Evolutionary conservation across 495 filamentous ascomycete species (phyloP), one percentile per base, ranked within the genome.

Genomic region (Sporormia fimetaria): DNA sequence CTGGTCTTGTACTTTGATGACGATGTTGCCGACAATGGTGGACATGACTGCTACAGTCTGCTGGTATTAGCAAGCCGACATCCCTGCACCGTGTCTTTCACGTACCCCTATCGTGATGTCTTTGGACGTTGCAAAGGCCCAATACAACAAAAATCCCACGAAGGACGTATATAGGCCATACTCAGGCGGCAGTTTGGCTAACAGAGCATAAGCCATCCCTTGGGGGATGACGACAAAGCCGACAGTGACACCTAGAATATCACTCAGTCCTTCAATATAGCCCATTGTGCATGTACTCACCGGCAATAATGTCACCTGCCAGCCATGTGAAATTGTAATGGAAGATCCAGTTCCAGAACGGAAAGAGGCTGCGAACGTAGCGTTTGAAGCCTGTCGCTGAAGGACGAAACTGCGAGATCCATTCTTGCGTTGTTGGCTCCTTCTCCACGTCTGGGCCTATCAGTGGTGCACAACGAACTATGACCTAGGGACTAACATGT

Each of bases 71-170:
- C n/a, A n/a, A n/a, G n/a, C n/a, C n/a, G n/a, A n/a, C n/a, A n/a
- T n/a, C n/a, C n/a, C n/a, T n/a, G n/a, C n/a, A n/a, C n/a, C n/a
- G n/a, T 33, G 25, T n/a, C 25, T 27, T 27, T 27, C 25, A 75
- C 81, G 67, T 65, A 87, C 83, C 11, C 90, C 90, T 37, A 98
- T 95, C 5, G 90, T 95, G 57, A 98, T 96, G 62, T 98, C 90
- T 56, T 98, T 98, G 0, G 92, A 96, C 2, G 90, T 98, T 1
- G 88, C 90, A 54, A 98, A 96, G 56, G 94, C 88, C 90, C 90
- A 96, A 51, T 98, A 98, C 30, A 94, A 58, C 44, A 94, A 58
- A 5, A 95, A 87, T 21, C 90, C 90, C 76, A 96, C 92, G 52
- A 98, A 98, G 0, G 88, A 94, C 1, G 88, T 88, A 56, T 98